A percentile compares a stretch with the other conserved stretches of the same genome.
These are phyloP conservation scores for Pterulicium gracile DNA, from an alignment of 1,284 basidiomycete genomes.

Conservation along the genomic window DNA sequence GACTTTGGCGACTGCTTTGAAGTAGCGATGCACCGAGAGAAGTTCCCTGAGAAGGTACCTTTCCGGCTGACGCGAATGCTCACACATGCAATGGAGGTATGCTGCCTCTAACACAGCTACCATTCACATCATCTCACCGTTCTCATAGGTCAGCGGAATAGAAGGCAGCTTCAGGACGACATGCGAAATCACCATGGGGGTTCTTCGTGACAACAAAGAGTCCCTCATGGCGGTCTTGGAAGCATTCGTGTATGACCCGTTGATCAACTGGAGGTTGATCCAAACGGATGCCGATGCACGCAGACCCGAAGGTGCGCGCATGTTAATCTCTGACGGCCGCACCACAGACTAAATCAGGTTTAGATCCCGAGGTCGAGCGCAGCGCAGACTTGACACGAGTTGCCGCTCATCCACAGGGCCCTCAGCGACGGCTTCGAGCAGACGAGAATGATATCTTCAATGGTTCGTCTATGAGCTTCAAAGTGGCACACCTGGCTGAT, in stretches of 20 bases:
- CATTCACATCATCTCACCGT: slow-evolving; percentile 7
- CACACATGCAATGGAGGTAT: slow-evolving; percentile 97
- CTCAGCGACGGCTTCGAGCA: slow-evolving; percentile 62
- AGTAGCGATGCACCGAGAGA: slow-evolving; percentile 92
- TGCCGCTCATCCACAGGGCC: slow-evolving; percentile 65
- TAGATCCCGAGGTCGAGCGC: slow-evolving; percentile 37
- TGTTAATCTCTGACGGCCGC: slow-evolving; percentile 1
- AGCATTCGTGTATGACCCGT: slow-evolving; percentile 85
- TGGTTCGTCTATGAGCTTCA: slow-evolving; percentile 32
- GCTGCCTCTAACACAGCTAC: slow-evolving; percentile 12
- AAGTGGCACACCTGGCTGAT: too few relatives aligned
- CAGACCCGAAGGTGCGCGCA: slow-evolving; percentile 44
- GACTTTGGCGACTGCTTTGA: slow-evolving; percentile 97
- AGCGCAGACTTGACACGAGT: slow-evolving; percentile 55
- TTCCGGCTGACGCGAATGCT: slow-evolving; percentile 98
- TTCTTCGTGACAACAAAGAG: slow-evolving; percentile 94
- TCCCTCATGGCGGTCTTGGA: slow-evolving; percentile 96
- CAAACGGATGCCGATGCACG: slow-evolving; percentile 60
- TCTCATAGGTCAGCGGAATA: slow-evolving; percentile 82
- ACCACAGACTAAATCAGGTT: slow-evolving; percentile 16
- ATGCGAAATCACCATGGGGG: slow-evolving; percentile 96
- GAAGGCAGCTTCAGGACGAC: slow-evolving; percentile 95
- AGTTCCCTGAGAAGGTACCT: slow-evolving; percentile 98
- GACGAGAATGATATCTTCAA: slow-evolving; percentile 80
- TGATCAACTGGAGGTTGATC: slow-evolving; percentile 83